Base-by-base conservation (phyloP, 345 rosid species). In the Gynandropsis gynandra region DNA sequence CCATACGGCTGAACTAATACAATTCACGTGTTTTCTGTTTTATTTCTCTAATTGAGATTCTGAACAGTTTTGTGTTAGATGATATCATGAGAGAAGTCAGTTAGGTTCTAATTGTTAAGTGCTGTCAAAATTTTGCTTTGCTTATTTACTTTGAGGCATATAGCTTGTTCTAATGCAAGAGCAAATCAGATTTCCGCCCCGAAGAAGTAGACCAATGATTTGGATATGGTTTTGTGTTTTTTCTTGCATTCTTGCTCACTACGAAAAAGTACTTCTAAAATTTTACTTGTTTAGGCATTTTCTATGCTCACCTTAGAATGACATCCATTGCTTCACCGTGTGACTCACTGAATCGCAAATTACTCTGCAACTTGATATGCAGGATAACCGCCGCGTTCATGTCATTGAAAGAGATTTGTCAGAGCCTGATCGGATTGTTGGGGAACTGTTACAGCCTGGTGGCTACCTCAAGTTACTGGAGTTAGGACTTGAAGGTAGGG, bases 381-480 rank as follows among this genome's bases (percentile, higher is more conserved):
- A 83, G 92, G 92, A 83, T 58, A 82, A 85, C 5, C 80, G 87
- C 1, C 61, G 73, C 55, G 92, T 83, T 46, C 84, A 54, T 33
- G 80, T 83, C 54, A 76, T 83, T 42, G 92, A 83, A 61, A 67
- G 92, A 59, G 92, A 83, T 54, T 72, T 80, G 64, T 61, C 76
- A 0, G 87, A 78, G 76, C 92, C 87, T 10, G 84, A 80, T 60
- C 74, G 92, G 7, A 80, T 83, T 43, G 92, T 80, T 51, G 92
- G 92, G 4, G 92, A 83, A 62, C 57, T 83, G 47, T 77, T 83
- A 24, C 92, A 83, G 50, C 87, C 92, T 14, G 87, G 92, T 0
- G 87, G 92, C 10, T 83, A 80, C 64, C 82, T 83, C 5, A 83
- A 83, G 64, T 64, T 83, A 58, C 67, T 83, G 7, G 92, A 83